Conservation (phyloP, 257 asterid genomes). For the Penstemon barbatus region DNA sequence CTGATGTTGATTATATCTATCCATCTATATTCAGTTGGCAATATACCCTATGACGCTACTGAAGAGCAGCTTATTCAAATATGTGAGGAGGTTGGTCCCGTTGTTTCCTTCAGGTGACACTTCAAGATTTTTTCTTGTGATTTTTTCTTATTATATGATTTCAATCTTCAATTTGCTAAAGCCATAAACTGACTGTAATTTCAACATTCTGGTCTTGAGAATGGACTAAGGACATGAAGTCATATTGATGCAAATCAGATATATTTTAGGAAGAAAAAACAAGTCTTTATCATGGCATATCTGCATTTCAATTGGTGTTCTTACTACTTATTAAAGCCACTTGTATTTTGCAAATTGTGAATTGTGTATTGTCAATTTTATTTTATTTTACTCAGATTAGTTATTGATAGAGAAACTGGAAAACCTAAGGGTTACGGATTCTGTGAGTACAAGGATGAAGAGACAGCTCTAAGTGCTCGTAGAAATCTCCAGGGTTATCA, state of each 20-base stretch:
- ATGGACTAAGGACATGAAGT: background rate
- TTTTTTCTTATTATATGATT: background rate
- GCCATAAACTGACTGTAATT: background rate
- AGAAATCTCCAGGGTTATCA: constrained; percentile 91
- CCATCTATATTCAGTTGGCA: constrained; percentile 61
- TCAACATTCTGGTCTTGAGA: background rate
- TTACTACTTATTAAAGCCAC: background rate
- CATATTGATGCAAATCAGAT: background rate
- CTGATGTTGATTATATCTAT: background rate
- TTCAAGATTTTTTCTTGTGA: background rate
- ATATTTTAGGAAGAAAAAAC: background rate
- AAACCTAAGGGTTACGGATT: constrained; percentile 97
- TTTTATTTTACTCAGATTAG: constrained; percentile 55
- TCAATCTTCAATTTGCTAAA: background rate
- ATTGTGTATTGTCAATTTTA: background rate
- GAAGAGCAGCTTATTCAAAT: constrained; percentile 94
- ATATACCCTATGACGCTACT: constrained; percentile 94
- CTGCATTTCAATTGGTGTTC: background rate
- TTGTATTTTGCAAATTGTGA: background rate
- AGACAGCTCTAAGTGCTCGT: constrained; percentile 94
- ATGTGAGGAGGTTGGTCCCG: constrained; percentile 98
- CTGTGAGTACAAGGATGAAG: constrained; percentile 97
- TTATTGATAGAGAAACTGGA: constrained; percentile 93
- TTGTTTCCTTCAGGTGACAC: constrained; percentile 83
- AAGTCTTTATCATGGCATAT: background rate